Percentiles rank a stretch among this genome's conserved stretches.
These are phyloP conservation scores for Eimeria zaria DNA, from an alignment of 169 alveolate genomes.

Conservation along the genomic window DNA sequence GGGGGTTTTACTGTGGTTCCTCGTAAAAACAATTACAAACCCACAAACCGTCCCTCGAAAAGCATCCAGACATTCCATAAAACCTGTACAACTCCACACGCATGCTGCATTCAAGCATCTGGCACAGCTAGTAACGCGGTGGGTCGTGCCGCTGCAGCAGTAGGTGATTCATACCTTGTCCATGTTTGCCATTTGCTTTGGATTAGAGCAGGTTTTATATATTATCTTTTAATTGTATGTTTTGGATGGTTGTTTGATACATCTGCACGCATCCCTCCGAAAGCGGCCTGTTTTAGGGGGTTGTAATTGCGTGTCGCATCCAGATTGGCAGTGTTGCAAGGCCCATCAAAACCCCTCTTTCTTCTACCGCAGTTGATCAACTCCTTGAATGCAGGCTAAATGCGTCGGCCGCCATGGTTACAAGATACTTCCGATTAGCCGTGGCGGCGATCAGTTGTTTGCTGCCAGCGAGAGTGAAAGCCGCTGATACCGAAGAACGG, in stretches of 20 bases:
- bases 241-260: background rate
- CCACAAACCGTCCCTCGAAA: background rate
- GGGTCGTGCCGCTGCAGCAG: background rate
- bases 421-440: background rate
- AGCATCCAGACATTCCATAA: background rate
- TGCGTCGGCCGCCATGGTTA: constrained; percentile 10
- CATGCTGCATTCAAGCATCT: background rate
- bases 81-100: background rate
- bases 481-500: background rate
- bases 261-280: background rate
- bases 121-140: background rate
- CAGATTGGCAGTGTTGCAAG: background rate
- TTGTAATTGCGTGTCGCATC: background rate
- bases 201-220: background rate
- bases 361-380: background rate
- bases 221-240: background rate
- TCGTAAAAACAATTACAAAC: background rate
- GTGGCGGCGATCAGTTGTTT: background rate
- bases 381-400: constrained; percentile 14
- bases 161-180: background rate
- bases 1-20: background rate
- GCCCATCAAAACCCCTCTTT: background rate
- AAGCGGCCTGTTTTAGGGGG: constrained; percentile 3
- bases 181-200: background rate
- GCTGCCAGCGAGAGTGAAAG: background rate